These are phyloP conservation scores for Russula foetens DNA, from an alignment of 768 basidiomycete species.

Conservation along the genomic window DNA sequence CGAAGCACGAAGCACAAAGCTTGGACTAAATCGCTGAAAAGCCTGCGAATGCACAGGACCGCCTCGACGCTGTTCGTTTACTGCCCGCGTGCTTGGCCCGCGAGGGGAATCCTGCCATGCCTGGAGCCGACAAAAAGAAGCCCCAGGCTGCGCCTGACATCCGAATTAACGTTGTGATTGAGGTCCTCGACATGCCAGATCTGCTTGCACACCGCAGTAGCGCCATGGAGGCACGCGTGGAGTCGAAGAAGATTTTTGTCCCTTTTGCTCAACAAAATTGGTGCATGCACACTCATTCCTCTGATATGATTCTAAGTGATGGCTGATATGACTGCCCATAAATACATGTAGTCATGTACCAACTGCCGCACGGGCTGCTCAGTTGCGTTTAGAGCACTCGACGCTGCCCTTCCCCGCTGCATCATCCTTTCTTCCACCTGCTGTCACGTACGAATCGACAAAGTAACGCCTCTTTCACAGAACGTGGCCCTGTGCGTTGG, in stretches of 20 bases:
- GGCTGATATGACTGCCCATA: constrained; percentile 26
- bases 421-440: constrained; percentile 50
- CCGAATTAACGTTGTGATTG: constrained; percentile 63
- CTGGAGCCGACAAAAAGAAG: constrained; percentile 26
- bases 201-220: constrained; percentile 64
- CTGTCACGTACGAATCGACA: constrained; percentile 19
- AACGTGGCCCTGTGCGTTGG: too few relatives aligned
- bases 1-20: too few relatives aligned
- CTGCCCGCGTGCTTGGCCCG: constrained; percentile 56
- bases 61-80: constrained; percentile 60
- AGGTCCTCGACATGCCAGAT: constrained; percentile 82
- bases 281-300: constrained; percentile 35
- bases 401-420: constrained; percentile 70
- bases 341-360: constrained; percentile 77
- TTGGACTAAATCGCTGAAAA: too few relatives aligned
- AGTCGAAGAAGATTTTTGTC: constrained; percentile 37
- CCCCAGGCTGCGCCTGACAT: constrained; percentile 35
- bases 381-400: constrained; percentile 51
- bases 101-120: constrained; percentile 41
- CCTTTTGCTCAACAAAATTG: constrained; percentile 82
- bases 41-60: constrained; percentile 28
- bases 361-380: constrained; percentile 55
- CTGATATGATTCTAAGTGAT: not conserved
- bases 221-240: constrained; percentile 49
- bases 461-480: too few relatives aligned